Percentiles rank a stretch among this genome's conserved stretches.
These are phyloP conservation scores for Anisogramma anomala DNA, from an alignment of 2,329 filamentous ascomycete genomes.

Conservation along the genomic window DNA sequence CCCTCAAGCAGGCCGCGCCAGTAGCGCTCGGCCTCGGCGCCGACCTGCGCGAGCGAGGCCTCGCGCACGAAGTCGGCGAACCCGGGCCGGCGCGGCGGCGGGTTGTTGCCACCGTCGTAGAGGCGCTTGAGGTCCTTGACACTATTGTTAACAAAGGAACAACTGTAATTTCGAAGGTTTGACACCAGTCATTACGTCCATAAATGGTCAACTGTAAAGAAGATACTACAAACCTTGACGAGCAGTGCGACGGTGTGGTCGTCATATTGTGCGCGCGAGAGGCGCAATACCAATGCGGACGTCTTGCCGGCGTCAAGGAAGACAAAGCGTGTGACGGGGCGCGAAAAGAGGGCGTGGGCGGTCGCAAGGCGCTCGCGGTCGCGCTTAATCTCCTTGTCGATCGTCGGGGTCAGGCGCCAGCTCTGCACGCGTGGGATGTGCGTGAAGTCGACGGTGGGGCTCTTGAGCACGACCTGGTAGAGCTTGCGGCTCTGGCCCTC, in stretches of 20 bases:
- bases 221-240: too few species aligned
- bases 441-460: slow-evolving; percentile 32
- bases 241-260: slow-evolving; percentile 33
- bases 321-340: slow-evolving; percentile 37
- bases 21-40: slow-evolving; percentile 29
- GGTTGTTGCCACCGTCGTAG: slow-evolving; percentile 28
- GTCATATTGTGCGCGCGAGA: slow-evolving; percentile 40
- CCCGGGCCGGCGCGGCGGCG: slow-evolving; percentile 27
- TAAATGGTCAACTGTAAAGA: too few species aligned
- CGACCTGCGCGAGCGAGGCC: slow-evolving; percentile 25
- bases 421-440: slow-evolving; percentile 28
- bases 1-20: slow-evolving; percentile 27
- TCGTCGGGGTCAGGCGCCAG: slow-evolving; percentile 28
- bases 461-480: slow-evolving; percentile 36
- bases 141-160: too few species aligned
- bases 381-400: slow-evolving; percentile 31
- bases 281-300: slow-evolving; percentile 34
- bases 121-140: slow-evolving; percentile 37
- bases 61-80: slow-evolving; percentile 38
- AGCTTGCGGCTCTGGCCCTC: slow-evolving; percentile 27
- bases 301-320: slow-evolving; percentile 38
- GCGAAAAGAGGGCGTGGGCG: slow-evolving; percentile 27
- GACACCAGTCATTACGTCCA: too few species aligned
- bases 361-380: slow-evolving; percentile 24
- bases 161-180: too few species aligned